Evolutionary conservation across 257 asterid genomes (phyloP).

Genomic region (Solanum chaucha): DNA sequence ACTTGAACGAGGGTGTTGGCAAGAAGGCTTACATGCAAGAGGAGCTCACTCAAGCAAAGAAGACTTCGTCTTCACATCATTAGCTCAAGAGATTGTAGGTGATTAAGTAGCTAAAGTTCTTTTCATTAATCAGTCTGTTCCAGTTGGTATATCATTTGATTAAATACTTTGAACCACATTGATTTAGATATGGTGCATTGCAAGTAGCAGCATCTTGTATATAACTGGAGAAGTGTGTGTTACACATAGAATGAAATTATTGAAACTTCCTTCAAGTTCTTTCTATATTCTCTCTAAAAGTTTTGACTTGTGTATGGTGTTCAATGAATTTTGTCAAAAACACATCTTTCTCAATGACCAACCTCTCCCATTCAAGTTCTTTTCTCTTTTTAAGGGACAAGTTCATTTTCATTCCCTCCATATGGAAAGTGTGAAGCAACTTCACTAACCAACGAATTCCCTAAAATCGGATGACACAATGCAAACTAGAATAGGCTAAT

Average conservation of each 20-base stretch:
- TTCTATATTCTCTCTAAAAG: background rate
- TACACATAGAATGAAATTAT: background rate
- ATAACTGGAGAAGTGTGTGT: background rate
- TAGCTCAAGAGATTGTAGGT: background rate
- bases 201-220: background rate
- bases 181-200: background rate
- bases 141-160: background rate
- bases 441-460: background rate
- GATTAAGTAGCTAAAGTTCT: background rate
- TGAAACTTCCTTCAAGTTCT: background rate
- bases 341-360: background rate
- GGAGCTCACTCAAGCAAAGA: background rate
- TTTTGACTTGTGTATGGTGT: background rate
- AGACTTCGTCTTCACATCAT: background rate
- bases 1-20: background rate
- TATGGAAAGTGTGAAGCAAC: background rate
- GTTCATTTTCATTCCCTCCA: background rate
- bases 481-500: background rate
- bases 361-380: background rate
- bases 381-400: background rate
- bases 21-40: background rate
- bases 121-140: background rate
- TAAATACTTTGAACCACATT: background rate
- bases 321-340: background rate
- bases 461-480: background rate